phyloP scores from a whole-genome alignment of 2,329 filamentous ascomycete species.

The Aspergillus felis region DNA sequence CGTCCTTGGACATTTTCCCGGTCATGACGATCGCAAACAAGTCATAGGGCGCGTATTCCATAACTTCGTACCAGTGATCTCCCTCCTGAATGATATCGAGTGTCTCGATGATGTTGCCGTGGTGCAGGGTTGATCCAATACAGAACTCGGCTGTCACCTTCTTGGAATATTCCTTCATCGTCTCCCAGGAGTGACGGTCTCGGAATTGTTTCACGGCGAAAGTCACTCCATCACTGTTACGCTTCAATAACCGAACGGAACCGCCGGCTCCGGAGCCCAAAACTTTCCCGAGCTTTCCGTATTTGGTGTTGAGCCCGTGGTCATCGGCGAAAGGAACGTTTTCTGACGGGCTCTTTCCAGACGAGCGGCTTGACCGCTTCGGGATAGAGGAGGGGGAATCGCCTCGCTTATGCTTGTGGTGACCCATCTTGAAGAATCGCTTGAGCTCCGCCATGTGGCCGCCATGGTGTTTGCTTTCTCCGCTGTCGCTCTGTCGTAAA shows the following conservation, averaged over 20 bases:
- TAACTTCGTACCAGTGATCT: constrained; percentile 93
- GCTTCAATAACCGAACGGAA: constrained; percentile 89
- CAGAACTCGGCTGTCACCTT: constrained; percentile 98
- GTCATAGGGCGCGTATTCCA: constrained; percentile 97
- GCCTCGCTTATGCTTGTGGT: constrained; percentile 63
- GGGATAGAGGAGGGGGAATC: constrained; percentile 61
- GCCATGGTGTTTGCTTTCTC: constrained; percentile 52
- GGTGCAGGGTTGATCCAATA: constrained; percentile 92
- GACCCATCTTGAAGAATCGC: constrained; percentile 81
- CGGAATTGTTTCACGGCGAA: constrained; percentile 98
- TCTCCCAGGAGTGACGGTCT: constrained; percentile 86
- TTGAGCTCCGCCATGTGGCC: constrained; percentile 93
- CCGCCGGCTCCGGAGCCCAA: constrained; percentile 91
- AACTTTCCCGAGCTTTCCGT: constrained; percentile 92
- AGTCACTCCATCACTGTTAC: constrained; percentile 84
- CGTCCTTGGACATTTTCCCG: constrained; percentile 88
- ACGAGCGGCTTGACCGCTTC: constrained; percentile 53
- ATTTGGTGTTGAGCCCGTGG: constrained; percentile 83
- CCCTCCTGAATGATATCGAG: constrained; percentile 95
- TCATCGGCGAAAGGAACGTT: constrained; percentile 87
- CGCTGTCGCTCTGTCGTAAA: constrained; percentile 42
- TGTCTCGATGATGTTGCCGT: constrained; percentile 97
- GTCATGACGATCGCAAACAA: constrained; percentile 99
- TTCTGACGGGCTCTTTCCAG: constrained; percentile 48
- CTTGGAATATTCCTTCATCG: constrained; percentile 92